Evolutionary conservation across 495 filamentous ascomycete species (phyloP).

Genomic region (Penicillium angulare): DNA sequence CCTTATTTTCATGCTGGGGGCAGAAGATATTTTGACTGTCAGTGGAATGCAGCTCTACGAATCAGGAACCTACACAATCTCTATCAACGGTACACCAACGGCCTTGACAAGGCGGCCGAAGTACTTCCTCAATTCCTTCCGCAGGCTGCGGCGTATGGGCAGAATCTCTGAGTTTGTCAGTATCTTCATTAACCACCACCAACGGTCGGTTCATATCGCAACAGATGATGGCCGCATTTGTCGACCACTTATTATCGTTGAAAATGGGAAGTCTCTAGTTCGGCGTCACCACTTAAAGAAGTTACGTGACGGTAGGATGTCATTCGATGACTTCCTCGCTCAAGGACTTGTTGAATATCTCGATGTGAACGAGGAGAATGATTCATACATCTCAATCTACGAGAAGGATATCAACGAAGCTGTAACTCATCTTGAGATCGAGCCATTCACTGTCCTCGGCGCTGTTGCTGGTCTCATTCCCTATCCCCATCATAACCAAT

Average conservation of each 20-base stretch:
- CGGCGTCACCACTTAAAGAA: constrained; percentile 71
- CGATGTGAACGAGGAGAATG: constrained; percentile 98
- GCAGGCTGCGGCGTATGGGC: constrained; percentile 78
- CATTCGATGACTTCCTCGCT: constrained; percentile 90
- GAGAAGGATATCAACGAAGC: constrained; percentile 75
- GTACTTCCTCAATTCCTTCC: constrained; percentile 77
- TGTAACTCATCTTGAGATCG: constrained; percentile 94
- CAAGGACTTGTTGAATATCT: constrained; percentile 92
- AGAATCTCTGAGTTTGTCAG: constrained; percentile 92
- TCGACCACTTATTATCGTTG: constrained; percentile 89
- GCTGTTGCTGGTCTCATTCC: constrained; percentile 96
- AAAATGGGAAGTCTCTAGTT: constrained; percentile 77
- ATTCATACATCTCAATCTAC: constrained; percentile 85
- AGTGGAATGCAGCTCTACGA: constrained; percentile 81
- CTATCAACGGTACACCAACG: constrained; percentile 90
- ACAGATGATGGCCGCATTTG: constrained; percentile 97
- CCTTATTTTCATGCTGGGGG: constrained; percentile 73
- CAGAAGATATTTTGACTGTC: constrained; percentile 69
- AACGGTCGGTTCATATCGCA: constrained; percentile 87
- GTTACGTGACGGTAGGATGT: constrained; percentile 73
- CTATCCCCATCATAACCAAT: constrained; percentile 99
- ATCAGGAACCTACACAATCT: constrained; percentile 82
- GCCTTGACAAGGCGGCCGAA: constrained; percentile 81
- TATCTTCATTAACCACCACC: constrained; percentile 91
- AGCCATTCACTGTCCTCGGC: constrained; percentile 96